These are phyloP conservation scores for Melaleuca alternifolia DNA, from an alignment of 345 rosid genomes.

Conservation along the genomic window DNA sequence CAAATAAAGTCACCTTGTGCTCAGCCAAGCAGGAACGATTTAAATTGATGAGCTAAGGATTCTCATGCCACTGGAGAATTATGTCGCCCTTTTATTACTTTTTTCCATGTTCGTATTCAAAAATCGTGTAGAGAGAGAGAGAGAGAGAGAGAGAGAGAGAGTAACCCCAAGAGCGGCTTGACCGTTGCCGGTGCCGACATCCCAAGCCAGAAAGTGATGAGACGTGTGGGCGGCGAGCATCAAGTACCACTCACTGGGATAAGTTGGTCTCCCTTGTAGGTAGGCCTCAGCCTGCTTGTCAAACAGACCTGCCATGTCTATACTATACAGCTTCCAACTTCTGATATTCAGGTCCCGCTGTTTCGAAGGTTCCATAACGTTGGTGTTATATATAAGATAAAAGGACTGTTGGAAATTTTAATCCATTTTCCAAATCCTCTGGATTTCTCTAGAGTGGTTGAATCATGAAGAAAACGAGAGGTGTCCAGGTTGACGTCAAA, in stretches of 20 bases:
- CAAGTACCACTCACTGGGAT: background rate
- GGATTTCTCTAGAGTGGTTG: no score
- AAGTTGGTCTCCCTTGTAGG: background rate
- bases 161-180: background rate
- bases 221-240: background rate
- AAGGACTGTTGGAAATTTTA: background rate
- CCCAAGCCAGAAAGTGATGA: background rate
- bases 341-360: background rate
- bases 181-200: background rate
- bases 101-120: background rate
- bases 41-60: background rate
- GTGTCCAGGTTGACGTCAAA: background rate
- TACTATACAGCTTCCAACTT: no score
- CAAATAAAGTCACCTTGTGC: background rate
- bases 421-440: no score
- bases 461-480: no score
- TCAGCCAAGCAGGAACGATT: background rate
- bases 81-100: rapidly evolving
- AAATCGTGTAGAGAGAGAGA: background rate
- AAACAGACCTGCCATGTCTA: background rate
- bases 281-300: background rate
- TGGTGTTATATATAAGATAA: background rate
- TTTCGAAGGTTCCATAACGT: background rate
- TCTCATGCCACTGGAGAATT: background rate
- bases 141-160: background rate